Conservation (phyloP, 352 stramenopile genomes). For the Phytophthora hibernalis region DNA sequence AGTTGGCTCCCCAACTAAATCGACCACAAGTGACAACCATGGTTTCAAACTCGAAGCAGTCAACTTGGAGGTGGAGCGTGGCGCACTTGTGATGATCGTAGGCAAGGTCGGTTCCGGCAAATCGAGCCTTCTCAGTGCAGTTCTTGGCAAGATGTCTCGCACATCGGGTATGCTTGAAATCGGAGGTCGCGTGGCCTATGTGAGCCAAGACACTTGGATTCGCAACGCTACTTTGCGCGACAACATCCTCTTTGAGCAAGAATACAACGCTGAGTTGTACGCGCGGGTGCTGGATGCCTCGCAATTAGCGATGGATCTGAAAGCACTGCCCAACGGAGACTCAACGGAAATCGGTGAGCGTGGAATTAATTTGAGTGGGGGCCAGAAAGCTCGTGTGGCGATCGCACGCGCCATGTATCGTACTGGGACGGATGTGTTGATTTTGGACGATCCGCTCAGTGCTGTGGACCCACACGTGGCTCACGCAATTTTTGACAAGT, state of each 20-base stretch:
- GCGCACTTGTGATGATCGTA: slow-evolving; percentile 63
- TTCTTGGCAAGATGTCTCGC: slow-evolving; percentile 60
- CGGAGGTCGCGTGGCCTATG: slow-evolving; percentile 68
- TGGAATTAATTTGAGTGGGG: slow-evolving; percentile 67
- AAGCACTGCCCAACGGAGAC: slow-evolving; percentile 57
- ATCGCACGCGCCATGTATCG: slow-evolving; percentile 93
- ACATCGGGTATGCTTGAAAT: slow-evolving; percentile 32
- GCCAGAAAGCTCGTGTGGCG: slow-evolving; percentile 78
- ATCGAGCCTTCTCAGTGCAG: slow-evolving; percentile 56
- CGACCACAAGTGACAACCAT: background rate
- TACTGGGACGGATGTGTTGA: slow-evolving; percentile 85
- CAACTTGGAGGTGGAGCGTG: slow-evolving; percentile 69
- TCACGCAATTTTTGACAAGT: slow-evolving; percentile 92
- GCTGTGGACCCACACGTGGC: slow-evolving; percentile 96
- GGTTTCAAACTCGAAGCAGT: slow-evolving; percentile 37
- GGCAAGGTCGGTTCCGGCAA: slow-evolving; percentile 61
- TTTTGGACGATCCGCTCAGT: slow-evolving; percentile 95
- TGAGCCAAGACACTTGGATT: slow-evolving; percentile 93
- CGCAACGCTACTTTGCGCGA: slow-evolving; percentile 89
- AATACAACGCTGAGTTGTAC: slow-evolving; percentile 49
- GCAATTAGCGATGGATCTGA: slow-evolving; percentile 52
- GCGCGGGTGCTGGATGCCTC: slow-evolving; percentile 40
- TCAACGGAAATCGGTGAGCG: slow-evolving; percentile 66
- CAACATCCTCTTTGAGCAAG: slow-evolving; percentile 90
- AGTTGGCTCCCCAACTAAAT: background rate